Evolutionary conservation across 305 asterid genomes (phyloP).

Genomic region (Coffea humblotiana): DNA sequence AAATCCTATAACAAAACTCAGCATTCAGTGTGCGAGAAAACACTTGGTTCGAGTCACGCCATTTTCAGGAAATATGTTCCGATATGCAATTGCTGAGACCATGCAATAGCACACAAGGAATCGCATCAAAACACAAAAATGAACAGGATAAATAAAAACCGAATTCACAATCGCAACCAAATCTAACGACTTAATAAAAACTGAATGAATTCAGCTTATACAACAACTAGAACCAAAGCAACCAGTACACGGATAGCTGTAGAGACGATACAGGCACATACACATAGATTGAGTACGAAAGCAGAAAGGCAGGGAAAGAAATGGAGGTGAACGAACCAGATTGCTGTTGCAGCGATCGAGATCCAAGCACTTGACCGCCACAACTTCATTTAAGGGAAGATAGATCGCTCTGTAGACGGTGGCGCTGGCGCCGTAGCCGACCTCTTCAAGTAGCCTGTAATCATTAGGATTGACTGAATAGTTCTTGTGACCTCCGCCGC

Average conservation of each 20-base stretch:
- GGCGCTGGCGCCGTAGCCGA: constrained; percentile 96
- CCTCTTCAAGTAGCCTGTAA: constrained; percentile 84
- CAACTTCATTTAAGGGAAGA: constrained; percentile 76
- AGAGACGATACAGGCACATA: neutral
- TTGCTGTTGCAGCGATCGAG: constrained; percentile 99
- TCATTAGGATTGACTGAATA: constrained; percentile 69
- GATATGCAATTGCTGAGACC: neutral
- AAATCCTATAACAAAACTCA: neutral
- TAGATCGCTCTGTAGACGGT: constrained; percentile 91
- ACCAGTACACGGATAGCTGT: constrained; percentile 3
- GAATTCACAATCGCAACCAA: neutral
- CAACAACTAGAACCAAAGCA: neutral
- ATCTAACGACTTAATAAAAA: neutral
- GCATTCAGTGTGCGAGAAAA: neutral
- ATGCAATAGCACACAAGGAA: neutral
- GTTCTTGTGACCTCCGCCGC: constrained; percentile 48
- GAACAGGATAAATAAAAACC: neutral
- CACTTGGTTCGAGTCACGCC: neutral
- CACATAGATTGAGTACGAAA: too few species aligned
- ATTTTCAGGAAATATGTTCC: neutral
- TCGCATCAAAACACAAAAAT: neutral
- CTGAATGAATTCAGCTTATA: constrained; percentile 1
- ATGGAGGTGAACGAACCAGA: constrained; percentile 58
- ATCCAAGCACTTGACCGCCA: constrained; percentile 98
- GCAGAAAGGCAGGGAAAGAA: constrained; percentile 5